Evolutionary conservation across 306 rosid genomes (phyloP).

Genomic region (Biancaea sappan): DNA sequence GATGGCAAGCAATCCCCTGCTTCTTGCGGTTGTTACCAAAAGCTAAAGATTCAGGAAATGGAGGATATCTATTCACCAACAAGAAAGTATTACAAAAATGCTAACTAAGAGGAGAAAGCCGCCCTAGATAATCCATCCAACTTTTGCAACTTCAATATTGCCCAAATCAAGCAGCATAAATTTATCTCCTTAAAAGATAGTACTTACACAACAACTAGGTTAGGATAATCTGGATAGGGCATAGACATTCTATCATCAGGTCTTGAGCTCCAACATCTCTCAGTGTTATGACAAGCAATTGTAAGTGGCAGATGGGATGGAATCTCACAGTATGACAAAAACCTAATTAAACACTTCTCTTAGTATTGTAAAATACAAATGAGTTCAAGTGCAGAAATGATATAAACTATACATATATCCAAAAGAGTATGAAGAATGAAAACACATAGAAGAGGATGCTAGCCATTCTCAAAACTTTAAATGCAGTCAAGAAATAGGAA

Average conservation of each 20-base stretch:
- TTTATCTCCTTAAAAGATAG: constrained; percentile 11
- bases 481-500: constrained; percentile 9
- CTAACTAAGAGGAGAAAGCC: constrained; percentile 3
- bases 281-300: constrained; percentile 68
- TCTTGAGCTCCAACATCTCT: constrained; percentile 75
- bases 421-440: background rate
- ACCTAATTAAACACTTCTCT: constrained; percentile 52
- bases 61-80: constrained; percentile 59
- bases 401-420: background rate
- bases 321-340: constrained; percentile 67
- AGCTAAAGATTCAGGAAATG: constrained; percentile 75
- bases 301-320: constrained; percentile 71
- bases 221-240: constrained; percentile 70
- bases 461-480: constrained; percentile 11
- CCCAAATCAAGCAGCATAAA: constrained; percentile 27
- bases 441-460: background rate
- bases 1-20: constrained; percentile 88
- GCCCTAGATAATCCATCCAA: background rate
- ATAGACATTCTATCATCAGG: constrained; percentile 56
- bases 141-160: background rate
- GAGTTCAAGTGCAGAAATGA: constrained; percentile 15
- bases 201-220: constrained; percentile 65
- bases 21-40: constrained; percentile 63
- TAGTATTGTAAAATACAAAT: constrained; percentile 25
- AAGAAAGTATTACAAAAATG: constrained; percentile 20